phyloP scores from a whole-genome alignment of 2,329 filamentous ascomycete species.

The Penicillium sp. region DNA sequence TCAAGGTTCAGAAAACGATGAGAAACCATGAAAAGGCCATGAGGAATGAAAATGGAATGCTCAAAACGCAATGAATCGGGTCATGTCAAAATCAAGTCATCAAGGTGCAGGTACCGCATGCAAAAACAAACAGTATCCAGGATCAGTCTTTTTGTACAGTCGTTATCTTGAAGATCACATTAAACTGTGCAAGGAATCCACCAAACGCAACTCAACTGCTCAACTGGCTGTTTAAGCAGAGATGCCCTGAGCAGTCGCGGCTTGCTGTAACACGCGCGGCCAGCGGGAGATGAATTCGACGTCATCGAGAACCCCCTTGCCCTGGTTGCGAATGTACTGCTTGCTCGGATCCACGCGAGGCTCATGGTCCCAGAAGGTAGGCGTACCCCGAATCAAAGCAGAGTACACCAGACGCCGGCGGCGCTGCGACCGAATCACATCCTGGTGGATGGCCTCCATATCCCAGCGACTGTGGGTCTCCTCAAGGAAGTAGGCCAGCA shows the following conservation, averaged over 20 bases:
- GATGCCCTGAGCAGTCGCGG: slow-evolving; percentile 32
- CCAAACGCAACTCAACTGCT: neutral
- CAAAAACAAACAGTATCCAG: neutral
- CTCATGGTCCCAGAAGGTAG: slow-evolving; percentile 84
- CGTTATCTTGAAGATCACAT: neutral
- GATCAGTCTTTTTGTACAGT: neutral
- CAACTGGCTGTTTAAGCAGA: neutral
- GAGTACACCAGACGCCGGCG: slow-evolving; percentile 77
- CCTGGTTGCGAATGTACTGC: slow-evolving; percentile 74
- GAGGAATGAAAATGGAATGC: slow-evolving; percentile 8
- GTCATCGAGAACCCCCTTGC: slow-evolving; percentile 47
- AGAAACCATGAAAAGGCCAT: slow-evolving; percentile 7
- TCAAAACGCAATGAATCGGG: slow-evolving; percentile 9
- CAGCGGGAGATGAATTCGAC: slow-evolving; percentile 48
- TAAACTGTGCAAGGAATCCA: neutral
- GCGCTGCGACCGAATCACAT: slow-evolving; percentile 77
- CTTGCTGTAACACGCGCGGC: slow-evolving; percentile 44
- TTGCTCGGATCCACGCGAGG: slow-evolving; percentile 56
- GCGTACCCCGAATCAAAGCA: slow-evolving; percentile 74
- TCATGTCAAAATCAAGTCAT: slow-evolving; percentile 8
- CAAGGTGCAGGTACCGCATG: neutral
- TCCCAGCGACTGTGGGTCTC: slow-evolving; percentile 81
- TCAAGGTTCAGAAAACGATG: neutral
- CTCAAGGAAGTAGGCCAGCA: slow-evolving; percentile 68
- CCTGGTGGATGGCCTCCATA: slow-evolving; percentile 72